phyloP scores from a whole-genome alignment of 1,284 basidiomycete genomes.

The Phellinidium pouzarii region DNA sequence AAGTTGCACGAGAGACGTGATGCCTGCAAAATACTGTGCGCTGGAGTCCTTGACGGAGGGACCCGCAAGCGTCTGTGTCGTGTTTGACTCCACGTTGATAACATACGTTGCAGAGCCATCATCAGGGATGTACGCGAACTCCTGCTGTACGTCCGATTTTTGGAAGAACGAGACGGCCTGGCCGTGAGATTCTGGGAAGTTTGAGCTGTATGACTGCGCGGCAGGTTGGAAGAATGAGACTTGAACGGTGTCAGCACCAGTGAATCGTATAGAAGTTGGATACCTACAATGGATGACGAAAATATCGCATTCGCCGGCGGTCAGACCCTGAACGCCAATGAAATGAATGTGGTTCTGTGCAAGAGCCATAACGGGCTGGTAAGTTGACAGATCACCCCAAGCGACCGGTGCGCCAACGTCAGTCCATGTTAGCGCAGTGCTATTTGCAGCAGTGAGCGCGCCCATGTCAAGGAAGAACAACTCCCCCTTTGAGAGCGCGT shows the following conservation, averaged over 20 bases:
- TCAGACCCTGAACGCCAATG: constrained; percentile 60
- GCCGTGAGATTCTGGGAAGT: constrained; percentile 72
- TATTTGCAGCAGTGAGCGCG: constrained; percentile 49
- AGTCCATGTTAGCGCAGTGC: constrained; percentile 53
- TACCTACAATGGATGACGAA: constrained; percentile 84
- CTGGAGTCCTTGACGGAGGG: constrained; percentile 60
- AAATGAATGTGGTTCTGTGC: constrained; percentile 79
- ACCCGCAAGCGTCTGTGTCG: constrained; percentile 64
- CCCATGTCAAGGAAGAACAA: constrained; percentile 66
- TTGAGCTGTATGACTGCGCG: constrained; percentile 54
- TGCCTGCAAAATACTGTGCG: constrained; percentile 70
- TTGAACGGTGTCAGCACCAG: constrained; percentile 27
- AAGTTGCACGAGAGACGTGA: constrained; percentile 69
- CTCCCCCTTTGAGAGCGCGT: constrained; percentile 54
- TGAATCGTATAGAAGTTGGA: not conserved
- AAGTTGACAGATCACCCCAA: constrained; percentile 34
- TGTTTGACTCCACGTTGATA: constrained; percentile 74
- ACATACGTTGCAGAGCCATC: constrained; percentile 76
- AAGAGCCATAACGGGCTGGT: constrained; percentile 69
- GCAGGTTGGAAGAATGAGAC: constrained; percentile 76
- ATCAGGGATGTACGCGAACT: constrained; percentile 81
- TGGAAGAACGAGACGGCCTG: constrained; percentile 75
- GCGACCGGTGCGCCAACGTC: constrained; percentile 51
- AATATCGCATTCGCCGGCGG: constrained; percentile 65
- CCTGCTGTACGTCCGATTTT: constrained; percentile 63